These are phyloP conservation scores for Calonectria ilicicola DNA, from an alignment of 2,329 filamentous ascomycete genomes.

Conservation along the genomic window DNA sequence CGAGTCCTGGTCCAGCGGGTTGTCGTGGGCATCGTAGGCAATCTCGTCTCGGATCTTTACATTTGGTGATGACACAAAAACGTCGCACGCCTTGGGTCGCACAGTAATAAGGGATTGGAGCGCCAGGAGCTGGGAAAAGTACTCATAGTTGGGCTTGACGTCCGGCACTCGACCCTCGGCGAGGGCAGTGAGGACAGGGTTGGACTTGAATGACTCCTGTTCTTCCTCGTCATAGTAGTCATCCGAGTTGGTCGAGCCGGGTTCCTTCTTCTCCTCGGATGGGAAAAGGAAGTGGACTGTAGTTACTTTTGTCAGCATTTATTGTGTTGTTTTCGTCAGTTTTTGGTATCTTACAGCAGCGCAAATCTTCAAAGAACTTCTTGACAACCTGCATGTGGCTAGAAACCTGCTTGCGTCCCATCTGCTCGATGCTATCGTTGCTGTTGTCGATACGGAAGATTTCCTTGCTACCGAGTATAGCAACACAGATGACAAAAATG, in stretches of 20 bases:
- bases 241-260: conserved; percentile 73
- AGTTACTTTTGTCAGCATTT: conserved; percentile 26
- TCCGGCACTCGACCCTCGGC: conserved; percentile 68
- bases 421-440: conserved; percentile 58
- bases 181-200: conserved; percentile 72
- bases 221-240: conserved; percentile 57
- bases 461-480: conserved; percentile 54
- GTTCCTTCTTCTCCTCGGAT: conserved; percentile 66
- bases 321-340: not conserved
- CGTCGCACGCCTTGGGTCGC: conserved; percentile 69
- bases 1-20: conserved; percentile 56
- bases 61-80: conserved; percentile 67
- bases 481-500: conserved; percentile 61
- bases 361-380: conserved; percentile 72
- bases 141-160: conserved; percentile 72
- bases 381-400: conserved; percentile 80
- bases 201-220: conserved; percentile 71
- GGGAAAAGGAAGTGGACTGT: conserved; percentile 72
- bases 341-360: conserved; percentile 67
- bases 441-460: conserved; percentile 58
- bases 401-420: conserved; percentile 74
- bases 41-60: conserved; percentile 63
- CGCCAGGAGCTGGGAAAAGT: conserved; percentile 68
- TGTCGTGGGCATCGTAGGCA: conserved; percentile 58
- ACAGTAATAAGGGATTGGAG: conserved; percentile 66